Conservation (phyloP, 352 stramenopile species). For the Blastocystis sp. region DNA sequence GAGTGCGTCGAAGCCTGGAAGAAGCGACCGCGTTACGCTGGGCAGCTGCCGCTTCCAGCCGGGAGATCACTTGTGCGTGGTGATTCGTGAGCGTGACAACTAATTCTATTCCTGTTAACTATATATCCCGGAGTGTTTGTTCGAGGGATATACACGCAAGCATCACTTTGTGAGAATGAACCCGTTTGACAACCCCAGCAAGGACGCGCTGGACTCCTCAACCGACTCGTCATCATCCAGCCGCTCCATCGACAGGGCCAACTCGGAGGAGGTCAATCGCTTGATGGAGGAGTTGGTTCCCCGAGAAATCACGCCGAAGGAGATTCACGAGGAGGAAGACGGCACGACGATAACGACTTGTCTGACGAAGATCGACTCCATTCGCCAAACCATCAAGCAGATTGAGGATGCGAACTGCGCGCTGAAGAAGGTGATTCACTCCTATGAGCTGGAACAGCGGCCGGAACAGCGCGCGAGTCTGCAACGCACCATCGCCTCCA, state of each 20-base stretch:
- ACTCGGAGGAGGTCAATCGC: conserved; percentile 8
- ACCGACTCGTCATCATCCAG: not conserved
- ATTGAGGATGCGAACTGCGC: conserved; percentile 36
- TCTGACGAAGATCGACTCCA: conserved; percentile 44
- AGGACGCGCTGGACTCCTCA: not conserved
- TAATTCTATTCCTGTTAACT: conserved; percentile 26
- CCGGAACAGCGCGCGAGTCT: not conserved
- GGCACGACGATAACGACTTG: not conserved
- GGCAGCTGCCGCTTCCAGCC: conserved; percentile 52
- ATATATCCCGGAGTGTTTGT: conserved; percentile 67
- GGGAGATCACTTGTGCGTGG: conserved; percentile 59
- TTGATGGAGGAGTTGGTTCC: conserved; percentile 40
- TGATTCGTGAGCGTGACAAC: conserved; percentile 58
- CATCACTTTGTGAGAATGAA: conserved; percentile 30
- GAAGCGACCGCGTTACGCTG: conserved; percentile 9
- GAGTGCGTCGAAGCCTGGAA: conserved; percentile 13
- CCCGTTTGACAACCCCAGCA: conserved; percentile 20
- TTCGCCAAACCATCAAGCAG: conserved; percentile 30
- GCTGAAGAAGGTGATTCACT: conserved; percentile 24
- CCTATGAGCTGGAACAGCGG: conserved; percentile 18
- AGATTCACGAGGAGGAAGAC: not conserved
- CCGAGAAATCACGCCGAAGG: not conserved
- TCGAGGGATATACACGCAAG: conserved; percentile 1
- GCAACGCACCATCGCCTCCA: conserved; percentile 8
- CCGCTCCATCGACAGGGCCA: too few species aligned